These are phyloP conservation scores for Glebionis coronaria DNA, from an alignment of 129 eudicot species.

Conservation along the genomic window DNA sequence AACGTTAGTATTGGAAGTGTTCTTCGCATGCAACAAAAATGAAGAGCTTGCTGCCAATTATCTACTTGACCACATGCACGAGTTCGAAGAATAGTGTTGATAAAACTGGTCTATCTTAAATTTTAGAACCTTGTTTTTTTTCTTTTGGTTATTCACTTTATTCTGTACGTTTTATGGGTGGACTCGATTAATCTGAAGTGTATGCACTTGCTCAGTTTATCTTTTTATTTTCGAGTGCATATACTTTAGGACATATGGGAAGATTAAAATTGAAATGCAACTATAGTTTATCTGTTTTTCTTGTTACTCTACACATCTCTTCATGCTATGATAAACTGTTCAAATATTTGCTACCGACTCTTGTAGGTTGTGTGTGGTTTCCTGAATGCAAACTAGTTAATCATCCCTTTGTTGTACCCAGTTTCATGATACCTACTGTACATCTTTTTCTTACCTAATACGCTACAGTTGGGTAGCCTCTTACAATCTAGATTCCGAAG, in stretches of 20 bases:
- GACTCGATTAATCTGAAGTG: slow-evolving; percentile 5
- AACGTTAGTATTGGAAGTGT: slow-evolving; percentile 59
- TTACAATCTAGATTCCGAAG: no score
- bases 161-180: slow-evolving; percentile 14
- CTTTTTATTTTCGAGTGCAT: slow-evolving; percentile 26
- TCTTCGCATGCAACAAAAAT: slow-evolving; percentile 80
- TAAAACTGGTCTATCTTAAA: slow-evolving; percentile 7
- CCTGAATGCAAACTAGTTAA: no score
- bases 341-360: no score
- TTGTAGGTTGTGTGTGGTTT: neutral
- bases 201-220: slow-evolving; percentile 31
- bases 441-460: no score
- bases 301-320: neutral
- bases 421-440: no score
- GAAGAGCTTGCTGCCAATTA: slow-evolving; percentile 87
- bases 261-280: slow-evolving; percentile 11
- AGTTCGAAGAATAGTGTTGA: slow-evolving; percentile 48
- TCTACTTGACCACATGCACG: slow-evolving; percentile 74
- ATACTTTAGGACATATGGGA: slow-evolving; percentile 13
- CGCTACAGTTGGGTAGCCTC: no score
- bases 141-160: slow-evolving; percentile 16
- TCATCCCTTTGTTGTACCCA: no score
- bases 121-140: neutral
- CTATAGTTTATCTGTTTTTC: no score
- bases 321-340: slow-evolving; percentile 12